Evolutionary conservation across 1,284 basidiomycete species (phyloP).

Genomic region (Vanrija pseudolonga): DNA sequence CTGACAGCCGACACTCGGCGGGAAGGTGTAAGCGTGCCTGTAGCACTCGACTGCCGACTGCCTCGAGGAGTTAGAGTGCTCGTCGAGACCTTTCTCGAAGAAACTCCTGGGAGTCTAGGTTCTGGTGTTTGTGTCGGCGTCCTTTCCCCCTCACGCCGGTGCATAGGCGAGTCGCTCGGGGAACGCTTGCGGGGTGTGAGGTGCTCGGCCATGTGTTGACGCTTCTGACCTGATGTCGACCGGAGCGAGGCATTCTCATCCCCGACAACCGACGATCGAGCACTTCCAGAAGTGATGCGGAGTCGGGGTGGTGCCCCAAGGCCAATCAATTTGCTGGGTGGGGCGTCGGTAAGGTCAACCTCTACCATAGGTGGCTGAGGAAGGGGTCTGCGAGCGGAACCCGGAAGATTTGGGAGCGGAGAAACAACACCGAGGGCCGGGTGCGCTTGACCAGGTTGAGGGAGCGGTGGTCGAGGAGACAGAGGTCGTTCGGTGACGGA

Average conservation of each 20-base stretch:
- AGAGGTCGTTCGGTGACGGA: no score
- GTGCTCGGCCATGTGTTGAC: slow-evolving; percentile 38
- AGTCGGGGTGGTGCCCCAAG: slow-evolving; percentile 35
- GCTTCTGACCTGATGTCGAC: slow-evolving; percentile 19
- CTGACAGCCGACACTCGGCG: slow-evolving; percentile 9
- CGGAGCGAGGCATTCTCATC: slow-evolving; percentile 20
- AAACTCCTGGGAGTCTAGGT: no score
- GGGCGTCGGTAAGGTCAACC: no score
- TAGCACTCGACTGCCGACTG: not conserved
- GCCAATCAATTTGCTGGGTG: not conserved
- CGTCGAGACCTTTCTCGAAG: no score
- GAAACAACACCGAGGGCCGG: no score
- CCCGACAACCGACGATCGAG: slow-evolving; percentile 9
- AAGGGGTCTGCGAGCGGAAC: no score
- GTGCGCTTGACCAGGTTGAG: no score
- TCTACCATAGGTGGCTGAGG: no score
- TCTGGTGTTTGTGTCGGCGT: not conserved
- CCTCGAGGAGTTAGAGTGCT: not conserved
- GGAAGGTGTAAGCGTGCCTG: slow-evolving; percentile 1
- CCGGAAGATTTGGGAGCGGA: no score
- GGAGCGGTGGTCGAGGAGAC: no score
- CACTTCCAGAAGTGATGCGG: slow-evolving; percentile 34
- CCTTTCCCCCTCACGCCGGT: slow-evolving; percentile 19
- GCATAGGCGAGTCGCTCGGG: slow-evolving; percentile 10
- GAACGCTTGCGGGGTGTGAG: slow-evolving; percentile 39